Evolutionary conservation across 2,329 filamentous ascomycete species (phyloP).

Genomic region (Sphaerulina musiva): DNA sequence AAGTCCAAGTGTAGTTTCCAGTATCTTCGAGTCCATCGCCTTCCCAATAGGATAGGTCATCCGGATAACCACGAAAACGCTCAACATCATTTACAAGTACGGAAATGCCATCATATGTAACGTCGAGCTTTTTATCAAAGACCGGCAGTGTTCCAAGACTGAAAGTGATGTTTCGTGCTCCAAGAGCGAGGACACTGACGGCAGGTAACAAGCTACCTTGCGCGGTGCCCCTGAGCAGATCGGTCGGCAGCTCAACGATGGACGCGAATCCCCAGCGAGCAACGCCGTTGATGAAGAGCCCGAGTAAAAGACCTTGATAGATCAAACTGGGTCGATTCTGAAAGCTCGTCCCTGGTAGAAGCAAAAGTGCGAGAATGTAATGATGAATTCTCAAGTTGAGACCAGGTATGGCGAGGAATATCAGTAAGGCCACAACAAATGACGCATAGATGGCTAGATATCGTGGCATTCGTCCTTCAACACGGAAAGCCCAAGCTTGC

Average conservation of each 20-base stretch:
- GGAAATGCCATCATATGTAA: conserved; percentile 64
- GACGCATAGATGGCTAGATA: conserved; percentile 73
- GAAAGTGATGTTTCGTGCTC: conserved; percentile 59
- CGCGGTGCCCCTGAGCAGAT: conserved; percentile 54
- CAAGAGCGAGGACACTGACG: conserved; percentile 39
- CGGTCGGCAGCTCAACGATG: conserved; percentile 72
- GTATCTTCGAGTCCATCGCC: conserved; percentile 21
- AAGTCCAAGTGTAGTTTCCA: conserved; percentile 31
- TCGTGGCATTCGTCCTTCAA: conserved; percentile 71
- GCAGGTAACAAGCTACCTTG: conserved; percentile 54
- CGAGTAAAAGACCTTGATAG: conserved; percentile 83
- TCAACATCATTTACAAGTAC: conserved; percentile 83
- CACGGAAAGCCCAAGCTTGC: conserved; percentile 79
- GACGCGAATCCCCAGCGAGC: conserved; percentile 91
- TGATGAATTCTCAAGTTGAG: conserved; percentile 87
- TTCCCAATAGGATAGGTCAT: conserved; percentile 47
- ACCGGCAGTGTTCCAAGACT: conserved; percentile 42
- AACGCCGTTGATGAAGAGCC: conserved; percentile 88
- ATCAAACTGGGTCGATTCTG: conserved; percentile 78
- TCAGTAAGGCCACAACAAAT: conserved; percentile 59
- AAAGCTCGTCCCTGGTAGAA: conserved; percentile 81
- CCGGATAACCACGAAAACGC: conserved; percentile 62
- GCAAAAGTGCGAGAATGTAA: conserved; percentile 79
- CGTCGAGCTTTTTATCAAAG: conserved; percentile 37
- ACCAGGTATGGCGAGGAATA: conserved; percentile 65